phyloP scores from a whole-genome alignment of 441 rosid genomes.

The Breynia disticha region DNA sequence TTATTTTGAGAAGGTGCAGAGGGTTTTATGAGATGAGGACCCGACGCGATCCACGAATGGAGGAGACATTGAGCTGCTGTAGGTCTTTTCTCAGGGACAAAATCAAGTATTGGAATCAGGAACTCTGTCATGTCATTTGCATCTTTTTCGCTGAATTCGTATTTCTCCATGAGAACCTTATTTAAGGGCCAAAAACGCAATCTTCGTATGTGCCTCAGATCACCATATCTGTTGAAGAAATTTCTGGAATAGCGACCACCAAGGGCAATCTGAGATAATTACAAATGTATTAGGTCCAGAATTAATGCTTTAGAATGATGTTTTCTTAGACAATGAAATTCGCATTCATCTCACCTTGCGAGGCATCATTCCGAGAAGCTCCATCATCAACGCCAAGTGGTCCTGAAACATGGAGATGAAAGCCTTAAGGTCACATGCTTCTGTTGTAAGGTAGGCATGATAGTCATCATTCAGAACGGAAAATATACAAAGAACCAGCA shows the following conservation, averaged over 20 bases:
- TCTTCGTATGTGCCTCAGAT: slow-evolving; percentile 57
- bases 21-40: slow-evolving; percentile 37
- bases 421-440: not conserved
- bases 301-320: slow-evolving; percentile 2
- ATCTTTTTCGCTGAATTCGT: slow-evolving; percentile 51
- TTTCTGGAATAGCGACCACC: slow-evolving; percentile 67
- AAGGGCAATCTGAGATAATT: slow-evolving; percentile 42
- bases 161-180: slow-evolving; percentile 57
- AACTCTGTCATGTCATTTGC: slow-evolving; percentile 53
- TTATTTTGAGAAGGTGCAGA: slow-evolving; percentile 22
- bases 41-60: slow-evolving; percentile 52
- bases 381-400: slow-evolving; percentile 76
- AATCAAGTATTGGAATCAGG: slow-evolving; percentile 58
- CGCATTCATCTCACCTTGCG: slow-evolving; percentile 47
- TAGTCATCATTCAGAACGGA: too few species aligned
- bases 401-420: slow-evolving; percentile 31
- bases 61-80: slow-evolving; percentile 56
- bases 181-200: slow-evolving; percentile 58
- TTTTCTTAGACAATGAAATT: not conserved
- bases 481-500: too few species aligned
- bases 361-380: slow-evolving; percentile 71
- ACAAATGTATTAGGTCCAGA: slow-evolving; percentile 6
- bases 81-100: slow-evolving; percentile 65
- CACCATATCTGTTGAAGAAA: slow-evolving; percentile 57
- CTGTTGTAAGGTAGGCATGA: too few species aligned